Conservation (phyloP, 257 asterid species). For the Solanum peruvianum region DNA sequence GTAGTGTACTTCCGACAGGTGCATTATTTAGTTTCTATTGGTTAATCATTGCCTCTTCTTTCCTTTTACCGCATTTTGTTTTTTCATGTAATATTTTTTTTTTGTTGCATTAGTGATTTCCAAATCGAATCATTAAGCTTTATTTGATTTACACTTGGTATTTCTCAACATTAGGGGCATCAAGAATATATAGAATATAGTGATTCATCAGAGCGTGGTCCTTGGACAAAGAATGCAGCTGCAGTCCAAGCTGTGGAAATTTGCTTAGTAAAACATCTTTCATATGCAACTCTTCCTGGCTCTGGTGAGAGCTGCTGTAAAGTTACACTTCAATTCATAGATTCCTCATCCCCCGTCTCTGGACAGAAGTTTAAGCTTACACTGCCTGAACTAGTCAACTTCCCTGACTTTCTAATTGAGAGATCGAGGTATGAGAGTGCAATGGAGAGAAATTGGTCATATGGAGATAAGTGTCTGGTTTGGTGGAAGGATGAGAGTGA, state of each 20-base stretch:
- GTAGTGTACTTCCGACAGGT: conserved; percentile 88
- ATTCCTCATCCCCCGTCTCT: conserved; percentile 21
- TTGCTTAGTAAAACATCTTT: conserved; percentile 60
- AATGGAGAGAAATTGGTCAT: conserved; percentile 52
- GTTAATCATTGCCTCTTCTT: neutral
- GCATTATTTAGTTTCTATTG: neutral
- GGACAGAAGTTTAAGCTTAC: conserved; percentile 42
- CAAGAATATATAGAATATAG: conserved; percentile 36
- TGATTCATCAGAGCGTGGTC: conserved; percentile 19
- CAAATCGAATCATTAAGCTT: neutral
- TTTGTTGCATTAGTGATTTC: neutral
- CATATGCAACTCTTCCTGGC: conserved; percentile 52
- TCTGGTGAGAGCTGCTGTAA: conserved; percentile 93
- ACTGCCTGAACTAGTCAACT: conserved; percentile 63
- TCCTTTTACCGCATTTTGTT: neutral
- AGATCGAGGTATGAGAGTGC: conserved; percentile 60
- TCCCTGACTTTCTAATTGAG: conserved; percentile 83
- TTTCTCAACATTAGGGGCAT: conserved; percentile 58
- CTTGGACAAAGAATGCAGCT: conserved; percentile 38
- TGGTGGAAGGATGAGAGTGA: conserved; percentile 77
- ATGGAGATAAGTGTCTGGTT: conserved; percentile 55
- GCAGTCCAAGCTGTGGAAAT: conserved; percentile 54
- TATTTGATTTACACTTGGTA: neutral
- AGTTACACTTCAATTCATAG: conserved; percentile 52
- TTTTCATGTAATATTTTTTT: neutral